These are phyloP conservation scores for Hypocreales sp. DNA, from an alignment of 2,329 filamentous ascomycete species.

Conservation along the genomic window DNA sequence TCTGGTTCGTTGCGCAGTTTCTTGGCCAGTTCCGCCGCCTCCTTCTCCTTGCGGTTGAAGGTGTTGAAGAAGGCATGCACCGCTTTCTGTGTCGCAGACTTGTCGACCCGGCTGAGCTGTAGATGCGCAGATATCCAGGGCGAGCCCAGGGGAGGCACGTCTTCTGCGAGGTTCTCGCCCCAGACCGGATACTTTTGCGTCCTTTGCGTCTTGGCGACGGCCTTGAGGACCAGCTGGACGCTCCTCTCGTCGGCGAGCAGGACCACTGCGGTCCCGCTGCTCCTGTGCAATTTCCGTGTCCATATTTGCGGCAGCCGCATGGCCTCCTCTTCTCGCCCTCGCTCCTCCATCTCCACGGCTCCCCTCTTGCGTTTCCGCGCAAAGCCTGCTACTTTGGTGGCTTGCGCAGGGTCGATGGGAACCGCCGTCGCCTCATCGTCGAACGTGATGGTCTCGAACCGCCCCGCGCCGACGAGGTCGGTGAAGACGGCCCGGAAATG, in stretches of 20 bases:
- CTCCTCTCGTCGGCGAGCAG: constrained; percentile 73
- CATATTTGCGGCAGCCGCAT: constrained; percentile 55
- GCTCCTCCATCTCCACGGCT: constrained; percentile 39
- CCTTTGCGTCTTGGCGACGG: constrained; percentile 45
- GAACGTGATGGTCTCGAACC: constrained; percentile 66
- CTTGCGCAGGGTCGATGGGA: constrained; percentile 33
- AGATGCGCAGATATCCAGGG: constrained; percentile 50
- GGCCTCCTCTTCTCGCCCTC: constrained; percentile 38
- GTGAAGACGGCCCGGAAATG: constrained; percentile 66
- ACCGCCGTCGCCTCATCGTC: constrained; percentile 39
- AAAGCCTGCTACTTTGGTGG: constrained; percentile 17
- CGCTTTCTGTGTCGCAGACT: constrained; percentile 47
- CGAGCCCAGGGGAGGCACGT: constrained; percentile 41
- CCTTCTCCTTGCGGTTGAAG: constrained; percentile 60
- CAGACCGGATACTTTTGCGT: constrained; percentile 49
- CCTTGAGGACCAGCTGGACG: constrained; percentile 62
- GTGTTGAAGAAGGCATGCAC: constrained; percentile 77
- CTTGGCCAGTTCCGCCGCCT: constrained; percentile 44
- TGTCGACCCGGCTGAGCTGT: constrained; percentile 54
- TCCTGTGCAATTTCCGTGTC: constrained; percentile 53
- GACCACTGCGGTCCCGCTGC: constrained; percentile 67
- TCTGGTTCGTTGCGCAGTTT: constrained; percentile 66
- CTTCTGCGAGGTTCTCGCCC: constrained; percentile 45
- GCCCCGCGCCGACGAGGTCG: constrained; percentile 56
- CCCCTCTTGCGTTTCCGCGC: constrained; percentile 24